Evolutionary conservation across 129 eudicot genomes (phyloP).

Genomic region (Arctium lappa): DNA sequence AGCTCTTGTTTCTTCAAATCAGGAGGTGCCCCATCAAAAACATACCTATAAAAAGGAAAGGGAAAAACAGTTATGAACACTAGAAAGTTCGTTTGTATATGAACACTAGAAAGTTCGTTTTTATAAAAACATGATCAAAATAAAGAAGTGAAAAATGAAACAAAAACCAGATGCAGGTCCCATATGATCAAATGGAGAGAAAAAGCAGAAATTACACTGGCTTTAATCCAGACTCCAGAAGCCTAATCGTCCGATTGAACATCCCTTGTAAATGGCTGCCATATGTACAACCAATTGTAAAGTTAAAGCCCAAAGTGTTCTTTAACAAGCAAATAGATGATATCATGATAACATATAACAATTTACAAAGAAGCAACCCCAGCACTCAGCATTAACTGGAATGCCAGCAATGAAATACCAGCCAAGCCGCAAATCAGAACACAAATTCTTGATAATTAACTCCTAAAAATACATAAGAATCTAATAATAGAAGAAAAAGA

Average conservation of each 20-base stretch:
- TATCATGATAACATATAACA: not conserved
- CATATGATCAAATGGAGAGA: not conserved
- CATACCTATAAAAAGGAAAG: constrained; percentile 50
- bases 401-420: not conserved
- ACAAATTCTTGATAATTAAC: not conserved
- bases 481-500: not conserved
- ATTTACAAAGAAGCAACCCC: not conserved
- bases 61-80: not conserved
- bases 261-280: constrained; percentile 93
- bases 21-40: constrained; percentile 93
- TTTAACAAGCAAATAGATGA: not conserved
- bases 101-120: not conserved
- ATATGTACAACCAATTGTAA: constrained; percentile 6
- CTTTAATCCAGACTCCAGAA: constrained; percentile 93
- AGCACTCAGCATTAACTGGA: not conserved
- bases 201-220: constrained; percentile 60
- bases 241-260: constrained; percentile 89
- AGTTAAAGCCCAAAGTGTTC: not conserved
- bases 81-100: not conserved
- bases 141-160: not conserved
- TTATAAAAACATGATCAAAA: not conserved
- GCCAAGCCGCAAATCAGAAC: not conserved
- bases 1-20: constrained; percentile 94
- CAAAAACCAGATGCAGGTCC: not conserved
- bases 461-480: not conserved